Percentiles rank a stretch among this genome's conserved stretches.
phyloP scores from a whole-genome alignment of 2,329 filamentous ascomycete species.

The Fusarium haematococcum region DNA sequence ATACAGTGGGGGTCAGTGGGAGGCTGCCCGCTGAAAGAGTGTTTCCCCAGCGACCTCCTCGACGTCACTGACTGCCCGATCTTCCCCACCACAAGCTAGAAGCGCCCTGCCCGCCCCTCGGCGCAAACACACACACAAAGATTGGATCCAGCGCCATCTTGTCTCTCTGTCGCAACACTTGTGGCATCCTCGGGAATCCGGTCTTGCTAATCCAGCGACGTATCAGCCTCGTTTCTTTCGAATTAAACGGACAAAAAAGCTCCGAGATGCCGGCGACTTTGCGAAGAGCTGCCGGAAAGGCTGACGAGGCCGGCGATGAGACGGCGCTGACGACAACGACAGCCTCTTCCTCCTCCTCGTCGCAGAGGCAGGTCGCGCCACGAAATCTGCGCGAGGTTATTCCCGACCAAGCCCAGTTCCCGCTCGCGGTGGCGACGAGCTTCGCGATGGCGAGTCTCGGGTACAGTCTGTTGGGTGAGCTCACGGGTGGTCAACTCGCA shows the following conservation, averaged over 20 bases:
- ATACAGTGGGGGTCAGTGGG: constrained; percentile 4
- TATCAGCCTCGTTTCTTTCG: not conserved
- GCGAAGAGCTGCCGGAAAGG: constrained; percentile 37
- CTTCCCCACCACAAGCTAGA: constrained; percentile 17
- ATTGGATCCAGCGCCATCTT: not conserved
- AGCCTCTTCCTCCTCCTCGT: constrained; percentile 18
- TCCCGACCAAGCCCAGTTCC: constrained; percentile 62
- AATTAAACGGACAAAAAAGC: constrained; percentile 5
- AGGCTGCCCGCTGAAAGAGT: constrained; percentile 1
- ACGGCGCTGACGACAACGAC: constrained; percentile 28
- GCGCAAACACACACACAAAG: constrained; percentile 19
- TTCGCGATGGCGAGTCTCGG: constrained; percentile 73
- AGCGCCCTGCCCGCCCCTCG: constrained; percentile 9
- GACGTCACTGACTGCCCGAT: constrained; percentile 42
- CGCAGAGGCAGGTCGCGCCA: constrained; percentile 16
- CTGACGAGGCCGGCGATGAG: constrained; percentile 29
- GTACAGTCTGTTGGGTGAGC: constrained; percentile 70
- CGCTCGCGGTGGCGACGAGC: constrained; percentile 64
- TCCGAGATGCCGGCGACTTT: constrained; percentile 34
- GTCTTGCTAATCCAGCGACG: constrained; percentile 14
- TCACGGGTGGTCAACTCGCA: constrained; percentile 74
- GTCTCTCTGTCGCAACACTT: constrained; percentile 15
- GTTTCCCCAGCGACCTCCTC: constrained; percentile 46
- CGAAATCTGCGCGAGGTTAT: constrained; percentile 46
- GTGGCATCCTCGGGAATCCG: not conserved